Evolutionary conservation across 306 rosid genomes (phyloP).

Genomic region (Gynostemma pentaphyllum): DNA sequence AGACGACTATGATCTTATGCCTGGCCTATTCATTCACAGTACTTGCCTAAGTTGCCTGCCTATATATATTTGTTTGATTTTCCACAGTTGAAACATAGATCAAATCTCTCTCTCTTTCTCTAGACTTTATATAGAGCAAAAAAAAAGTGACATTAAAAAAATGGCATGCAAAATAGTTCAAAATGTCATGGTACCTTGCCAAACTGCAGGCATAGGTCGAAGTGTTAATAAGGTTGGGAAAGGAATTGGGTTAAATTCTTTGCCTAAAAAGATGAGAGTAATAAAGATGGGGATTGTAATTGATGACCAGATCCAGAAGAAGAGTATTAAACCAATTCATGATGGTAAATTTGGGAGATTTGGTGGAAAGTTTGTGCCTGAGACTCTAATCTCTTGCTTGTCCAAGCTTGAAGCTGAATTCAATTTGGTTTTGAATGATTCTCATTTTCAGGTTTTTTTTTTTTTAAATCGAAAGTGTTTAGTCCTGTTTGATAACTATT

Average conservation of each 20-base stretch:
- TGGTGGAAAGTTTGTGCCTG: conserved; percentile 66
- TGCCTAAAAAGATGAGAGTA: neutral
- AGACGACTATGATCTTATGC: too few relatives aligned
- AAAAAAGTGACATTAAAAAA: neutral
- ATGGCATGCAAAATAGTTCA: neutral
- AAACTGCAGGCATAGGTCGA: neutral
- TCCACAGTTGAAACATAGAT: neutral
- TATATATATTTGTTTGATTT: neutral
- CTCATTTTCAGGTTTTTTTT: conserved; percentile 47
- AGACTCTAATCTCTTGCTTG: conserved; percentile 30
- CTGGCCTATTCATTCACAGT: too few relatives aligned
- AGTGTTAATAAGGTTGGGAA: neutral
- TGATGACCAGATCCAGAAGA: neutral
- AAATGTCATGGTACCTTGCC: neutral
- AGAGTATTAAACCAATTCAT: too few relatives aligned
- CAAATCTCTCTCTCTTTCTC: neutral
- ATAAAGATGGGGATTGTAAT: neutral
- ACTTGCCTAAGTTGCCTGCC: neutral
- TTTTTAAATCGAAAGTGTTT: too few relatives aligned
- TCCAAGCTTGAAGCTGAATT: conserved; percentile 42
- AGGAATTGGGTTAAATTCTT: neutral
- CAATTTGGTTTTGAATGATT: conserved; percentile 23
- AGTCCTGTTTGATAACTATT: too few relatives aligned
- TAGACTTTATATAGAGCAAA: neutral
- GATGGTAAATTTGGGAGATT: conserved; percentile 49